Evolutionary conservation across 164 flowering plant genomes (phyloP).

Genomic region (Berberis thunbergii): DNA sequence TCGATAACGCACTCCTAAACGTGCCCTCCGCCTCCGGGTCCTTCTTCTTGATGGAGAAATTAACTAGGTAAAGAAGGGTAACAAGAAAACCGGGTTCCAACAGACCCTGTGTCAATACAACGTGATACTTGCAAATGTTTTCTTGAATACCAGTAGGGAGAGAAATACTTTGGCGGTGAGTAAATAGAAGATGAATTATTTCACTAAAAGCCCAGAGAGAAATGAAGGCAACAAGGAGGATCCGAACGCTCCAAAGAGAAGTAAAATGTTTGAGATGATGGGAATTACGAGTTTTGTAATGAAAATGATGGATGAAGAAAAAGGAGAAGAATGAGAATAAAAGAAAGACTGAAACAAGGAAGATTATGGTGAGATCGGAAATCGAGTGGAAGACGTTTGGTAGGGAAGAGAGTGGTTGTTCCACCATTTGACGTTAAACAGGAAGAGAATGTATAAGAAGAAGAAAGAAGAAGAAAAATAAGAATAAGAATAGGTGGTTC

Average conservation of each 20-base stretch:
- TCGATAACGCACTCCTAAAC: conserved; percentile 9
- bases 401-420: background rate
- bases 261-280: conserved; percentile 37
- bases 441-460: too few relatives aligned
- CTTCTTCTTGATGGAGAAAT: conserved; percentile 31
- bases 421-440: too few relatives aligned
- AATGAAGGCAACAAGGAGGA: conserved; percentile 37
- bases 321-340: conserved; percentile 43
- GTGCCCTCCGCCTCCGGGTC: conserved; percentile 9
- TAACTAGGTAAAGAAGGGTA: conserved; percentile 49
- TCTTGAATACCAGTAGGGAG: conserved; percentile 19
- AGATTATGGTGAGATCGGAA: conserved; percentile 28
- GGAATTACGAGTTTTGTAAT: conserved; percentile 25
- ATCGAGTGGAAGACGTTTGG: conserved; percentile 8
- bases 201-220: conserved; percentile 48
- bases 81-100: conserved; percentile 54
- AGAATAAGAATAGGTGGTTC: too few relatives aligned
- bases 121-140: conserved; percentile 39
- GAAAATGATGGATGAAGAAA: conserved; percentile 40
- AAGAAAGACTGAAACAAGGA: conserved; percentile 20
- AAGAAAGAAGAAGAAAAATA: too few relatives aligned
- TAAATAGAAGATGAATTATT: conserved; percentile 33
- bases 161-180: conserved; percentile 17
- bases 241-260: conserved; percentile 50
- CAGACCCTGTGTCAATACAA: conserved; percentile 51